Evolutionary conservation across 495 filamentous ascomycete genomes (phyloP), one percentile per base, ranked within the genome.

Genomic region (Annulohypoxylon maeteangense): DNA sequence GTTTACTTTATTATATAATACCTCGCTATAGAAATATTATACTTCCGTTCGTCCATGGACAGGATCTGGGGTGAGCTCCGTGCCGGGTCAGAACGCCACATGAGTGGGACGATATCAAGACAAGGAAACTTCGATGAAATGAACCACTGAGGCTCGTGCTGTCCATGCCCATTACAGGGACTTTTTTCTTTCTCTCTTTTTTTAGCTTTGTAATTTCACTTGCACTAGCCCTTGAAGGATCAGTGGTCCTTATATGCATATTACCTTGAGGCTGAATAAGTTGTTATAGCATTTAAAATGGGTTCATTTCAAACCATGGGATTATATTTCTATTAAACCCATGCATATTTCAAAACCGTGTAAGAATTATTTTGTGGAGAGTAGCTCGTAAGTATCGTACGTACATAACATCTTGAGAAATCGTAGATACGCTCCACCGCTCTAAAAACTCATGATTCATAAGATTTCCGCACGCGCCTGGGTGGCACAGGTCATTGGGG

Each of bases 361-460:
- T 22, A 56, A 4, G n/a, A 14, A 38, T 10, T 4, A 4, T 38
- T 27, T 2, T 23, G 31, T 31, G 29, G 31, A 20, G 16, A 8
- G 23, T 36, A 23, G 10, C 31, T 6, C 27, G 27, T 29, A 6
- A 29, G 6, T 29, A 29, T 8, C 16, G 8, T 50, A 36, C 10
- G 32, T 44, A 42, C 11, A 8, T 16, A 42, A 10, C 7, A 54
- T 54, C 25, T 54, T 32, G n/a, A 22, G 18, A 10, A 56, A 36
- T 56, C 53, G 32, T 36, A 36, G 29, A 56, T 20, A 53, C 31
- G 48, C 23, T 31, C 25, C 12, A 54, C 22, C 12, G 29, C 22
- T 32, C 53, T 12, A 56, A 31, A 7, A 56, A 56, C 53, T 36
- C 14, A 36, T 56, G n/a, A 56, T 56, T 38, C 11, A 12, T 16